These are phyloP conservation scores for Penicillium paneum DNA, from an alignment of 2,329 filamentous ascomycete genomes.

Conservation along the genomic window DNA sequence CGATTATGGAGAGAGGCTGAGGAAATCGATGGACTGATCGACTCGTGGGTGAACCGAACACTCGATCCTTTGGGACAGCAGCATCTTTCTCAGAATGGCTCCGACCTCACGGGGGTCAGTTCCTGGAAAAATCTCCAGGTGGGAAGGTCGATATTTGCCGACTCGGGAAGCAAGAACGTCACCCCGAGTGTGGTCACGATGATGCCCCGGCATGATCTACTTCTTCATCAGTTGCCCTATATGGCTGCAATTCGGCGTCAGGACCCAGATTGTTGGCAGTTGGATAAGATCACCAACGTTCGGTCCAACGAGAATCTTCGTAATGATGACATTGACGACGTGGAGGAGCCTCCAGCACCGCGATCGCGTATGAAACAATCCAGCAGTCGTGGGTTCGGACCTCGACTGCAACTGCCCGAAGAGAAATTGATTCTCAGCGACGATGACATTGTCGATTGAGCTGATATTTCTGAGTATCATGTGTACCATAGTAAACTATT, in stretches of 20 bases:
- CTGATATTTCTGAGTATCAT: background rate
- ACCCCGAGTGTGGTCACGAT: constrained; percentile 25
- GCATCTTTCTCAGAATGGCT: constrained; percentile 29
- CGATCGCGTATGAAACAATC: constrained; percentile 36
- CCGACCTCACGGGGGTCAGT: constrained; percentile 31
- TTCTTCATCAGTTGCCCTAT: constrained; percentile 85
- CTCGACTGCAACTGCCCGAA: constrained; percentile 34
- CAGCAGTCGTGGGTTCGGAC: constrained; percentile 25
- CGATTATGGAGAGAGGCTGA: constrained; percentile 81
- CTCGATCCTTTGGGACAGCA: constrained; percentile 32
- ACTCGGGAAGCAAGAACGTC: background rate
- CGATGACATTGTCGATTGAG: constrained; percentile 74
- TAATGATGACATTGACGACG: constrained; percentile 52
- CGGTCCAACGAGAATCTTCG: constrained; percentile 9
- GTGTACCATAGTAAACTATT: background rate
- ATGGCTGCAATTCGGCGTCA: constrained; percentile 61
- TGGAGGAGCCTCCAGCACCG: constrained; percentile 18
- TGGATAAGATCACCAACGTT: constrained; percentile 68
- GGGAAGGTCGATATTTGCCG: constrained; percentile 7
- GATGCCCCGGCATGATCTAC: constrained; percentile 37
- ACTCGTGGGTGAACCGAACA: constrained; percentile 39
- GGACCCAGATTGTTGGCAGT: constrained; percentile 49
- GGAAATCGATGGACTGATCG: constrained; percentile 69
- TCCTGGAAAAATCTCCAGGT: constrained; percentile 33
- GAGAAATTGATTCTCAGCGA: constrained; percentile 72